Evolutionary conservation across 164 flowering plant species (phyloP).

Genomic region (Akebia trifoliata): DNA sequence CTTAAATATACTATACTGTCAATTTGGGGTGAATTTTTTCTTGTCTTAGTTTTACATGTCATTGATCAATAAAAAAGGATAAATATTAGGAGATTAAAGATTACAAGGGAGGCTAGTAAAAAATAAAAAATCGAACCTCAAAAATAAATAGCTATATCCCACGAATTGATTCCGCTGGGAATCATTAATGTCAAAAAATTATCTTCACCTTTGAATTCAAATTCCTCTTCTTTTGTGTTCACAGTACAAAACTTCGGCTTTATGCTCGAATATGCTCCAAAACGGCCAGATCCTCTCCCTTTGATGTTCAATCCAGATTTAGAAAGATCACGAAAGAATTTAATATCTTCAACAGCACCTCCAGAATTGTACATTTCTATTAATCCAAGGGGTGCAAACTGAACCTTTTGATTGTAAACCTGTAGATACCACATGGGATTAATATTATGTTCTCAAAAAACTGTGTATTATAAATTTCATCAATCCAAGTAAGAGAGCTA

Average conservation of each 20-base stretch:
- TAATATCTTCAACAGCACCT: conserved; percentile 50
- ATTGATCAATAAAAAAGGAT: too few species aligned
- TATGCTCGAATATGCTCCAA: conserved; percentile 50
- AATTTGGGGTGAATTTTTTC: too few species aligned
- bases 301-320: conserved; percentile 23
- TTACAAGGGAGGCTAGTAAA: too few species aligned
- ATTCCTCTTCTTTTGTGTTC: conserved; percentile 29
- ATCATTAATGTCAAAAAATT: conserved; percentile 34
- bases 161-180: conserved; percentile 27
- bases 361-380: conserved; percentile 66
- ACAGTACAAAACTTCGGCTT: conserved; percentile 37
- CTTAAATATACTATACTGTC: too few species aligned
- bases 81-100: too few species aligned
- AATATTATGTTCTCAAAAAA: not conserved
- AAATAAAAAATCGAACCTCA: conserved; percentile 14
- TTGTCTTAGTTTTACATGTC: too few species aligned
- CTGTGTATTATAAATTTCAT: not conserved
- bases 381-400: conserved; percentile 60
- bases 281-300: conserved; percentile 49
- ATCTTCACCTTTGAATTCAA: conserved; percentile 26
- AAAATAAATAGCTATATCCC: conserved; percentile 41
- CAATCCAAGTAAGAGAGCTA: not conserved
- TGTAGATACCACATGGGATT: conserved; percentile 10
- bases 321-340: conserved; percentile 11
- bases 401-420: conserved; percentile 32